Evolutionary conservation across 768 basidiomycete genomes (phyloP).

Genomic region (Russula abietina): DNA sequence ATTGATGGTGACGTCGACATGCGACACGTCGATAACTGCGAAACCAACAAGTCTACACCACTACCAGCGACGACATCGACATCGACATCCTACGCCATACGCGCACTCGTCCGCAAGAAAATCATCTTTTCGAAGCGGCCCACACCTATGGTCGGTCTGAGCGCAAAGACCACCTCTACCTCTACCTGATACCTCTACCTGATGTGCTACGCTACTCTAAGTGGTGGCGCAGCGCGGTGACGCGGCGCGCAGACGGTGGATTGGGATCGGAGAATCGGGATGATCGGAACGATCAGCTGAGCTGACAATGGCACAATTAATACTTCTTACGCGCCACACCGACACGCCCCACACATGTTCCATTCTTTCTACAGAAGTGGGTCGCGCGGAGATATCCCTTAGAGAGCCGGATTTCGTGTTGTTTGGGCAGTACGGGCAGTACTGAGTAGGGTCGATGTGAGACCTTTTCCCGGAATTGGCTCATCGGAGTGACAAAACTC

Average conservation of each 20-base stretch:
- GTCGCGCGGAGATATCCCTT: background rate
- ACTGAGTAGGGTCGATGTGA: background rate
- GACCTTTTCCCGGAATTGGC: too few relatives aligned
- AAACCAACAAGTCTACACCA: background rate
- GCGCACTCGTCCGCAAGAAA: slow-evolving; percentile 73
- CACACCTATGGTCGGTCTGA: slow-evolving; percentile 53
- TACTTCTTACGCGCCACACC: too few relatives aligned
- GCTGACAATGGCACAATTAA: background rate
- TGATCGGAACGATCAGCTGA: background rate
- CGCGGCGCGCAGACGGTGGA: too few relatives aligned
- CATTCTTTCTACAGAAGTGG: too few relatives aligned
- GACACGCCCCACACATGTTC: too few relatives aligned
- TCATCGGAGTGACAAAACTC: too few relatives aligned
- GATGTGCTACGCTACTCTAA: background rate
- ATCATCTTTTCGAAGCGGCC: slow-evolving; percentile 80
- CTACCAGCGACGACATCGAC: slow-evolving; percentile 23
- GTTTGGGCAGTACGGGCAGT: too few relatives aligned
- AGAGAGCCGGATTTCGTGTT: background rate
- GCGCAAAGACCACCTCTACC: slow-evolving; percentile 8
- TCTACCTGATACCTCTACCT: too few relatives aligned
- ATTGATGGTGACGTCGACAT: slow-evolving; percentile 21
- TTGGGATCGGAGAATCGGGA: background rate
- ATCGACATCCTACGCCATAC: slow-evolving; percentile 34
- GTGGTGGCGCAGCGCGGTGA: slow-evolving; percentile 3
- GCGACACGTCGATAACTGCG: slow-evolving; percentile 25